Conservation (phyloP, 2,329 filamentous ascomycete genomes). For the Rasamsonia emersonii region DNA sequence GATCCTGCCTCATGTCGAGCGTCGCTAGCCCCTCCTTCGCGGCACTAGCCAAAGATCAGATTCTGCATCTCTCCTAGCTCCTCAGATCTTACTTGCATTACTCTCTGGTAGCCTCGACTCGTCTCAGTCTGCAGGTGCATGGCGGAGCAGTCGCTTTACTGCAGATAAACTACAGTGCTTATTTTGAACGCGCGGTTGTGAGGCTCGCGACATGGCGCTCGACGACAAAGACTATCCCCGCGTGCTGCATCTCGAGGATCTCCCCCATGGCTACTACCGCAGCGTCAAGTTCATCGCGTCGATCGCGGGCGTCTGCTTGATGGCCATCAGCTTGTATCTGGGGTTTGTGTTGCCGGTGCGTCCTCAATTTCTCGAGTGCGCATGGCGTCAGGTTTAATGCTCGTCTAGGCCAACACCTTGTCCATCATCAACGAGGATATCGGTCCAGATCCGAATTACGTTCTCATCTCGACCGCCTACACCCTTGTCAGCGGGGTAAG, state of each 20-base stretch:
- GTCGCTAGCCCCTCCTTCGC: too few relatives aligned
- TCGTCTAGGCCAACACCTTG: slow-evolving; percentile 11
- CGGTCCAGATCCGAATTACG: slow-evolving; percentile 18
- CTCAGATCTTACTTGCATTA: too few relatives aligned
- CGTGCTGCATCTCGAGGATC: slow-evolving; percentile 6
- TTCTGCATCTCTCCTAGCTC: too few relatives aligned
- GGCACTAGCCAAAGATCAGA: too few relatives aligned
- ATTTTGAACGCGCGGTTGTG: too few relatives aligned
- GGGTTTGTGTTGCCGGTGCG: slow-evolving; percentile 15
- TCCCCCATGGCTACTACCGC: slow-evolving; percentile 11
- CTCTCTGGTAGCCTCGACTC: too few relatives aligned
- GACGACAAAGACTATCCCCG: too few relatives aligned
- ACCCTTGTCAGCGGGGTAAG: slow-evolving; percentile 15
- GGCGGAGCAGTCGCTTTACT: too few relatives aligned
- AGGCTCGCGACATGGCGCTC: too few relatives aligned
- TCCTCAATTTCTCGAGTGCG: neutral
- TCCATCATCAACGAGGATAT: slow-evolving; percentile 20
- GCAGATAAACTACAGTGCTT: too few relatives aligned
- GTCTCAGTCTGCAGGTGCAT: too few relatives aligned
- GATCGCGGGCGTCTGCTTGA: slow-evolving; percentile 10
- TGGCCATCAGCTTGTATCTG: slow-evolving; percentile 14
- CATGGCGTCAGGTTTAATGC: neutral
- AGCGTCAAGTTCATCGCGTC: slow-evolving; percentile 14
- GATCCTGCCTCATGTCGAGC: too few relatives aligned
- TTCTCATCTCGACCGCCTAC: slow-evolving; percentile 21